Base-by-base conservation (phyloP, 2,329 filamentous ascomycete genomes). In the Polychaeton citri region DNA sequence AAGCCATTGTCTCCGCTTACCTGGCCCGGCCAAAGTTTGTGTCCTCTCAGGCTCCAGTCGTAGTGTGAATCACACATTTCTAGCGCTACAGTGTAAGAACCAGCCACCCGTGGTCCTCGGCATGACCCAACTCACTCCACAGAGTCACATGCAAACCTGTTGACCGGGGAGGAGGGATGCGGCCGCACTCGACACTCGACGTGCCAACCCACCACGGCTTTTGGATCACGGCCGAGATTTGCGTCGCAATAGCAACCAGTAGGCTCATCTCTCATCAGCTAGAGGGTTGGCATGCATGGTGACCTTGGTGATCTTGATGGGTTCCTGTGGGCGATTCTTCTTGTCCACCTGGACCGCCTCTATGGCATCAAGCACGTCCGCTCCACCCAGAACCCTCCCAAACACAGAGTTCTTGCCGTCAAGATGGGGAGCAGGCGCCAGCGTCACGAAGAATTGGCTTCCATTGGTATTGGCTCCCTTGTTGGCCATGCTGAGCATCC, bases 401-500 rank as follows among this genome's bases (percentile, higher is more conserved):
- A 92, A 88, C 2, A 88, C 78, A 0, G 83, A 87, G 54, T 90
- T 90, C 54, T 84, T 72, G 4, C 82, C 83, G 55, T 90, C 84
- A 30, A 92, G 64, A 61, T 90, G 84, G 24, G 81, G 73, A 18
- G 83, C 81, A 45, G 81, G 76, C 40, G 80, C 80, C 48, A 86
- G 80, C 1, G 78, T 75, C 41, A 90, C 66, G 57, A 87, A 92
- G 62, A 90, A 92, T 55, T 92, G 83, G 43, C 79, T 85, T 20
- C 90, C 90, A 58, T 96, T 96, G 30, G 88, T 94, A 57, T 93
- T 76, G 10, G 85, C 82, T 0, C 90, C 90, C 18, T 82, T 79
- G 62, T 98, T 98, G 44, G 90, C 90, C 90, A 96, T 96, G 63
- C 80, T 87, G 49, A 98, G 65, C 15, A 96, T 71, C 2, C 90